phyloP scores from a whole-genome alignment of 306 rosid species.

The Biancaea sappan region DNA sequence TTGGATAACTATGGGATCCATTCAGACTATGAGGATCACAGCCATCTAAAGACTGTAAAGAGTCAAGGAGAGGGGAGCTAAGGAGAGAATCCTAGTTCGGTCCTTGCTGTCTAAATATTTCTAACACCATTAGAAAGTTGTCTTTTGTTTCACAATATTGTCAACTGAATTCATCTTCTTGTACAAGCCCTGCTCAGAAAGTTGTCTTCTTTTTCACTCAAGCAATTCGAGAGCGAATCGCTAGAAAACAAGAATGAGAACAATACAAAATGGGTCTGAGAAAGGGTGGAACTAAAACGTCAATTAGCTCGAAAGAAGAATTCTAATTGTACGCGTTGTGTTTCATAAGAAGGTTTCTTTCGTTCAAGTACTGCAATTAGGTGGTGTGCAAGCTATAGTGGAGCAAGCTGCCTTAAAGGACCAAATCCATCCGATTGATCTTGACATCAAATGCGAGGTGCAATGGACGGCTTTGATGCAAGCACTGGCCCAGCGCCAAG shows the following conservation, averaged over 20 bases:
- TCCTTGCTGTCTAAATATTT: no score
- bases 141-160: no score
- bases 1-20: no score
- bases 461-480: slow-evolving; percentile 59
- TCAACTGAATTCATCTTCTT: slow-evolving; percentile 39
- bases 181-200: slow-evolving; percentile 45
- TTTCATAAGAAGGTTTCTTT: slow-evolving; percentile 51
- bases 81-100: no score
- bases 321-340: background rate
- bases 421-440: slow-evolving; percentile 59
- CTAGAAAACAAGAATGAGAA: slow-evolving; percentile 35
- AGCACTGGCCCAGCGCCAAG: slow-evolving; percentile 49
- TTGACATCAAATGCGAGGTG: slow-evolving; percentile 55
- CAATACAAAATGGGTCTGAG: background rate
- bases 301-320: slow-evolving; percentile 6
- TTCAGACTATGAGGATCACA: no score
- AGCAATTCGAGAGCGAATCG: slow-evolving; percentile 57
- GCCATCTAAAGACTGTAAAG: no score
- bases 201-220: slow-evolving; percentile 46
- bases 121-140: no score
- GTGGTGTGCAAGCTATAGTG: slow-evolving; percentile 52
- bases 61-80: no score
- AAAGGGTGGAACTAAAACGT: background rate
- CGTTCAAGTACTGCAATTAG: slow-evolving; percentile 43
- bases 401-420: slow-evolving; percentile 48